A percentile compares a stretch with the other conserved stretches of the same genome.
Evolutionary conservation across 2,329 filamentous ascomycete species (phyloP).

Genomic region (Penicillium sp.): DNA sequence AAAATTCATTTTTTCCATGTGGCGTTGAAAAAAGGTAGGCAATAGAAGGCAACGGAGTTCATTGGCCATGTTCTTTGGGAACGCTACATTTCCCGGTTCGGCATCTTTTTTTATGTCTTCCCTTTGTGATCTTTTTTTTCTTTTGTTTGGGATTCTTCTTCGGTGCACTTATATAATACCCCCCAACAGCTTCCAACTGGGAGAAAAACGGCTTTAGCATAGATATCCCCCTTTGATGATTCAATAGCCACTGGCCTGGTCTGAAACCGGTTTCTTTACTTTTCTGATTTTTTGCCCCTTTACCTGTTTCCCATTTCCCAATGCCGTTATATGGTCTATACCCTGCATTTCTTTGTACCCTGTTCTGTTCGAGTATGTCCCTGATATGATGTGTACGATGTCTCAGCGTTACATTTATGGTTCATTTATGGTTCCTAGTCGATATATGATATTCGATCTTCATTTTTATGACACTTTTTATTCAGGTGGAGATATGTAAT

Average conservation of each 20-base stretch:
- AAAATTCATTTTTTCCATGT: conserved; percentile 24
- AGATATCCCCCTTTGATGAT: conserved; percentile 12
- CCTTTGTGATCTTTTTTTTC: conserved; percentile 18
- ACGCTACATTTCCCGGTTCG: not conserved
- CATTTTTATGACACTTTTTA: not conserved
- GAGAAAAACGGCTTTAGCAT: conserved; percentile 11
- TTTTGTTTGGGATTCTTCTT: conserved; percentile 9
- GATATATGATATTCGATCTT: conserved; percentile 3
- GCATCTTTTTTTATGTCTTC: conserved; percentile 14
- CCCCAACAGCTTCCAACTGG: conserved; percentile 8
- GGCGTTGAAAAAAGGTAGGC: conserved; percentile 33
- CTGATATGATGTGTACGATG: conserved; percentile 28
- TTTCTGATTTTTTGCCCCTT: not conserved
- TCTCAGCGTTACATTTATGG: conserved; percentile 20
- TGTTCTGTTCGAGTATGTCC: conserved; percentile 22
- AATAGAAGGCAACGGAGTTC: conserved; percentile 36
- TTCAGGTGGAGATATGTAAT: too few species aligned
- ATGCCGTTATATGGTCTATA: conserved; percentile 20
- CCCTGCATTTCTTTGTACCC: conserved; percentile 20
- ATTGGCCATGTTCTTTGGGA: conserved; percentile 18
- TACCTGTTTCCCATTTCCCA: conserved; percentile 5
- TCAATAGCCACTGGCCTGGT: conserved; percentile 6
- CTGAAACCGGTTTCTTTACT: conserved; percentile 1
- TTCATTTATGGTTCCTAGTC: not conserved
- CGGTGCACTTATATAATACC: conserved; percentile 10